phyloP scores from a whole-genome alignment of 176 grass and related monocot genomes.

The Echinochloa phyllopogon region DNA sequence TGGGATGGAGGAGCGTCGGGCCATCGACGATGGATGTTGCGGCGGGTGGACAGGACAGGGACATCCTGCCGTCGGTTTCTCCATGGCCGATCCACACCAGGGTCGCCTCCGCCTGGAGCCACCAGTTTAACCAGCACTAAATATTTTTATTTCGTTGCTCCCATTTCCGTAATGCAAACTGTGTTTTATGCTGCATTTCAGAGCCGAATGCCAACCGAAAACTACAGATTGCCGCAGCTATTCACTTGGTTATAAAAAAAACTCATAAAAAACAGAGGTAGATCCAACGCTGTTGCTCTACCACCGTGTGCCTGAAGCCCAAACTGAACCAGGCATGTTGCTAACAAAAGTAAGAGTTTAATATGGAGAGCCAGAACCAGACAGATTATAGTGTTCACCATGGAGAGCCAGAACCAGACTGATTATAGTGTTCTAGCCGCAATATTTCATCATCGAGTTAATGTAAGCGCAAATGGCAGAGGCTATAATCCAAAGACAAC shows the following conservation, averaged over 20 bases:
- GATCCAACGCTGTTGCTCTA: neutral
- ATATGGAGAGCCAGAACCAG: neutral
- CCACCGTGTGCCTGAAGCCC: neutral
- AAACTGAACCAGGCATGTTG: neutral
- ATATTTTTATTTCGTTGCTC: too few relatives aligned
- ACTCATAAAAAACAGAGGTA: neutral
- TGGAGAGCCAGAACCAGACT: too few relatives aligned
- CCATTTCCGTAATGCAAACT: too few relatives aligned
- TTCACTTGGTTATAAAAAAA: neutral
- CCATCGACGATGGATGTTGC: too few relatives aligned
- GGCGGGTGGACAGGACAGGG: too few relatives aligned
- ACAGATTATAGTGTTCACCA: neutral
- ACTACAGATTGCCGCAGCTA: neutral
- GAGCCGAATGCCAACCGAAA: neutral
- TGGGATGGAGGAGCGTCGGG: too few relatives aligned
- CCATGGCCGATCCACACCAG: too few relatives aligned
- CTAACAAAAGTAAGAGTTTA: neutral
- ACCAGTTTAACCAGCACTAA: too few relatives aligned
- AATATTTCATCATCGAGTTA: too few relatives aligned
- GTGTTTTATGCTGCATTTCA: neutral
- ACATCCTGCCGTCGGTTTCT: too few relatives aligned
- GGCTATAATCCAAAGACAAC: conserved; percentile 17
- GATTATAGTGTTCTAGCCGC: too few relatives aligned
- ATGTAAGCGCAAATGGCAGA: conserved; percentile 7
- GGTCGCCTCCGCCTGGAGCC: too few relatives aligned